Base-by-base conservation (phyloP, 176 grass and related monocot genomes). In the Carex myosuroides region DNA sequence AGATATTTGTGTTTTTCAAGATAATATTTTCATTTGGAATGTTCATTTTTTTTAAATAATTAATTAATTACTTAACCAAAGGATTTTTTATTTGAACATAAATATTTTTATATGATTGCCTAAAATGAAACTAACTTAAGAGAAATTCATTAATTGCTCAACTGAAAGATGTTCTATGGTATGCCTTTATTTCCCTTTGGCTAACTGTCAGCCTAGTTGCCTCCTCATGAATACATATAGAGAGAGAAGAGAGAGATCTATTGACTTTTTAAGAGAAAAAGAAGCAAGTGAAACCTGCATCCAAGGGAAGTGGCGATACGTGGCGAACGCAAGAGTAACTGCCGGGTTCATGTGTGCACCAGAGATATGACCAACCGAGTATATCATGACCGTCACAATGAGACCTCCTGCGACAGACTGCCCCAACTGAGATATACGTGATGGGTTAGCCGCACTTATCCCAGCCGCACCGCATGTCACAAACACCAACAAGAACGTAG, bases 331-430 rank as follows among this genome's bases (percentile, higher is more conserved):
- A 30, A 95, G 87, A 17, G 93, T 99, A 84, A 99, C 96, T 63
- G 96, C 96, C 4, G 96, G 96, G 80, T 99, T 99, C 96, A 99
- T 99, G 91, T 99, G 96, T 9, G 96, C 96, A 8, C 96, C 96
- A 57, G 96, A 99, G 85, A 99, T 99, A 82, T 99, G 96, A 0
- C 96, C 96, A 17, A 99, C 96, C 35, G 96, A 67, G 48, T 99
- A 99, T 81, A 99, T 99, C 96, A 99, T 99, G 9, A 95, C 93
- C 0, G 93, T 95, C 62, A 99, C 96, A 89, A 99, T 95, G 75
- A 99, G 88, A 1, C 96, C 96, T 48, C 93, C 96, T 9, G 91
- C 96, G 37, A 99, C 81, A 52, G 96, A 99, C 77, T 92, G 90
- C 0, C 96, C 96, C 32, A 99, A 89, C 83, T 99, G 96, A 24